Base-by-base conservation (phyloP, 768 basidiomycete genomes). In the Suillus paluster region DNA sequence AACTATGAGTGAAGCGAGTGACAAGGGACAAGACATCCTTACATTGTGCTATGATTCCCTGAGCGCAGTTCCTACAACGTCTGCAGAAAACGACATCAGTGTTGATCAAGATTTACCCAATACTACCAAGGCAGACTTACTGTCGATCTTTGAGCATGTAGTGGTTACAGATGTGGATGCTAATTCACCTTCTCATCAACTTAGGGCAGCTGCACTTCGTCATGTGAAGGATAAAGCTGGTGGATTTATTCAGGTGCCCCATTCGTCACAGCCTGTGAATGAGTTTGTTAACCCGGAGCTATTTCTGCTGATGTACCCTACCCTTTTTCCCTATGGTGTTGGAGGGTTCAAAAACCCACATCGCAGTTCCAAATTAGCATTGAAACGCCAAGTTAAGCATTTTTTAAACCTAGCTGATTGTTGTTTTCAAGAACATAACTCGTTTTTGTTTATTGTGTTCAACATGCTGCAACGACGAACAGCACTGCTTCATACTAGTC, bases 131-230 rank as follows among this genome's bases (percentile, higher is more conserved):
- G n/a, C 30, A 30, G 30, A 3, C 30, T 30, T 30, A 3, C 30
- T 30, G 44, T 46, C 23, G 27, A 69, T 23, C n/a, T 69, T 71
- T 54, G 21, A 71, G 30, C 67, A 61, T 57, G 68, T 77, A 14
- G 72, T 77, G 0, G 67, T 78, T 4, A 68, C 73, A 3, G 74
- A 78, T 65, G 70, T 78, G 4, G 67, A 75, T 57, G 70, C 60
- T 1, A 67, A 71, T 60, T 67, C 73, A 61, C 41, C 78, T 1
- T 65, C 68, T 9, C n/a, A n/a, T n/a, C n/a, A n/a, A n/a, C n/a
- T n/a, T n/a, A n/a, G n/a, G n/a, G 72, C 76, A 1, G 77, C 77
- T 0, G 78, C 77, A 0, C 3, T 78, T 3, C 57, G 69, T 0
- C 79, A 80, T 61, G 33, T 79, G 0, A 71, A 73, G 45, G 15